Base-by-base conservation (phyloP, 83 land plant species). In the Thuja plicata region DNA sequence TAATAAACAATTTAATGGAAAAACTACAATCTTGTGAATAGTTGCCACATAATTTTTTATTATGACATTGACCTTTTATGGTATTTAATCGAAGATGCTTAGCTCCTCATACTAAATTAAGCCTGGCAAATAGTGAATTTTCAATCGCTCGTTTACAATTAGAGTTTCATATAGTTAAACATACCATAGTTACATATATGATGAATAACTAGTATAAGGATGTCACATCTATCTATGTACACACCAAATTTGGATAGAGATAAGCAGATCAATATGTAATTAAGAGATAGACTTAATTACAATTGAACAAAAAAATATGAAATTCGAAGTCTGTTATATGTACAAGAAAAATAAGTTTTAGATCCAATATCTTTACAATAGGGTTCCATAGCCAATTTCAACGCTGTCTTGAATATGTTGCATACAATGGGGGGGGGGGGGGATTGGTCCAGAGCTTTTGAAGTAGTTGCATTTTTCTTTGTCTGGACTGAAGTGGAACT, bases 391-490 rank as follows among this genome's bases (percentile, higher is more conserved):
- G 92, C 95, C 95, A 95, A 97, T 91, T 40, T 96, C 94, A 35
- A 99, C 99, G 89, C 99, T 98, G 71, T 94, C 96, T 87, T 96
- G 92, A 57, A 98, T 89, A 88, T 98, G 98, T 24, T 38, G 78
- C 35, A 82, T 54, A 89, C 97, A 94, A 87, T 93, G 92, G 30
- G 99, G 97, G 87, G n/a, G n/a, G n/a, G n/a, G n/a, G n/a, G n/a
- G n/a, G n/a, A n/a, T 98, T 93, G 7, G 94, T 95, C 99, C 99
- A 98, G 13, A 98, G 91, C 89, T 93, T 96, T 91, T 94, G 89
- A 38, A 92, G 91, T 38, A 98, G 93, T 88, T 96, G 98, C 71
- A 96, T 89, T 91, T 91, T 97, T 87, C 99, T 93, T 86, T 97
- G 99, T 91, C 97, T 98, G 34, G 95, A 93, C 21, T 96, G 96